Evolutionary conservation across 1,284 basidiomycete genomes (phyloP).

Genomic region (Rhizoctonia solani): DNA sequence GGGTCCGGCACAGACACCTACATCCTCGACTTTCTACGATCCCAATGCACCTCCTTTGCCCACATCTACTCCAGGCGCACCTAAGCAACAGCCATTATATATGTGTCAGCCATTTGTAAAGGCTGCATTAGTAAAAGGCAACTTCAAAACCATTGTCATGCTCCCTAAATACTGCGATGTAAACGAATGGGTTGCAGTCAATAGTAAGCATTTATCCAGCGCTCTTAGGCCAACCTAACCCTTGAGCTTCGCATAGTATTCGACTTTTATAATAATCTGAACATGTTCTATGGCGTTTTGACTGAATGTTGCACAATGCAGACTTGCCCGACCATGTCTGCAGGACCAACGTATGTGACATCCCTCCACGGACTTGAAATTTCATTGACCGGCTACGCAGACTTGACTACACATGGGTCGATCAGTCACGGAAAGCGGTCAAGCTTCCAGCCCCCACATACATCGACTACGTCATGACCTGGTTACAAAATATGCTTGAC

Average conservation of each 20-base stretch:
- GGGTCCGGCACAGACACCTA: constrained; percentile 52
- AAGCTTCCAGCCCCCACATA: constrained; percentile 95
- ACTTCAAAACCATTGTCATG: constrained; percentile 98
- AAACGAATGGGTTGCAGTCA: constrained; percentile 86
- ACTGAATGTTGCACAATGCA: constrained; percentile 93
- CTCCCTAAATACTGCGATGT: constrained; percentile 96
- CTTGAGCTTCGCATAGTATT: constrained; percentile 62
- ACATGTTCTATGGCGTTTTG: constrained; percentile 95
- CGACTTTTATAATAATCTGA: constrained; percentile 95
- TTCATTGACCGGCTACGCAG: constrained; percentile 49
- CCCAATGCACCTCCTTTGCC: constrained; percentile 68
- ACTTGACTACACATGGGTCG: constrained; percentile 97
- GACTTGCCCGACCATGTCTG: constrained; percentile 91
- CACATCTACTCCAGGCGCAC: constrained; percentile 54
- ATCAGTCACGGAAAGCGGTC: constrained; percentile 91
- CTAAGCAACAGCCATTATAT: constrained; percentile 68
- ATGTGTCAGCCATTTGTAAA: constrained; percentile 96
- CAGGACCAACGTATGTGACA: constrained; percentile 75
- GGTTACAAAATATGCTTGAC: constrained; percentile 92
- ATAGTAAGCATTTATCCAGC: constrained; percentile 18
- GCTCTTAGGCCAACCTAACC: background rate
- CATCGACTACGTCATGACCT: constrained; percentile 99
- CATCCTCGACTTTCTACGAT: constrained; percentile 29
- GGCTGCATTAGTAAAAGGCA: constrained; percentile 95
- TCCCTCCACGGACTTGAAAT: background rate